phyloP scores from a whole-genome alignment of 441 rosid species.

The Gossypium gossypioides region DNA sequence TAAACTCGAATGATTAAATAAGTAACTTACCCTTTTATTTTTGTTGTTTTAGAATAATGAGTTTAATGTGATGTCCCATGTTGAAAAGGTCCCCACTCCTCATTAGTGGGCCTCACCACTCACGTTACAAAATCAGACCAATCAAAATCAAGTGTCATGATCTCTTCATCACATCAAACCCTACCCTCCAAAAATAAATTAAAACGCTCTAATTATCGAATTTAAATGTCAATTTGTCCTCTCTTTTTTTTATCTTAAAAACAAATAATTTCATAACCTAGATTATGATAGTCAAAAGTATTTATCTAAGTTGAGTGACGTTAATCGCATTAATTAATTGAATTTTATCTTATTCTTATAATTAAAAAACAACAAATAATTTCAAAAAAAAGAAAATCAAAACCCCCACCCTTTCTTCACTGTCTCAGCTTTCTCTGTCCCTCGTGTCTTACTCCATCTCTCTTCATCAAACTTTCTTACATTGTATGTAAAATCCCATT shows the following conservation, averaged over 20 bases:
- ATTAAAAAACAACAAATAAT: too few species aligned
- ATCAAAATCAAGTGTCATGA: not conserved
- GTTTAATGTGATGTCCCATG: not conserved
- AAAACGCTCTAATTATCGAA: not conserved
- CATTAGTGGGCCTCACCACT: not conserved
- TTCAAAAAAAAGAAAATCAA: not conserved
- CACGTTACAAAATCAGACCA: not conserved
- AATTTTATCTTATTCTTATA: too few species aligned
- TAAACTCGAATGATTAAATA: too few species aligned
- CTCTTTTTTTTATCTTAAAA: not conserved
- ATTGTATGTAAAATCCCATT: not conserved
- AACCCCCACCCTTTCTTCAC: not conserved
- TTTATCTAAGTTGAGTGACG: too few species aligned
- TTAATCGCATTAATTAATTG: too few species aligned
- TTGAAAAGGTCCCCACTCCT: not conserved
- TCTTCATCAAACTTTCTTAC: not conserved
- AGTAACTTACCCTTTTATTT: too few species aligned
- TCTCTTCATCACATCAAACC: not conserved
- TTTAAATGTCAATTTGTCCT: not conserved
- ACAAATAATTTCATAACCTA: not conserved
- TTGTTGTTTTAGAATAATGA: too few species aligned
- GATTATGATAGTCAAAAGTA: too few species aligned
- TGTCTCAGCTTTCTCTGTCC: not conserved
- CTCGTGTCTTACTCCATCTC: conserved; percentile 19
- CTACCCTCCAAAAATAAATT: not conserved